Percentiles rank a stretch among this genome's conserved stretches.
Conservation (phyloP, 176 grass and related monocot genomes). For the Tuctoria greenei region DNA sequence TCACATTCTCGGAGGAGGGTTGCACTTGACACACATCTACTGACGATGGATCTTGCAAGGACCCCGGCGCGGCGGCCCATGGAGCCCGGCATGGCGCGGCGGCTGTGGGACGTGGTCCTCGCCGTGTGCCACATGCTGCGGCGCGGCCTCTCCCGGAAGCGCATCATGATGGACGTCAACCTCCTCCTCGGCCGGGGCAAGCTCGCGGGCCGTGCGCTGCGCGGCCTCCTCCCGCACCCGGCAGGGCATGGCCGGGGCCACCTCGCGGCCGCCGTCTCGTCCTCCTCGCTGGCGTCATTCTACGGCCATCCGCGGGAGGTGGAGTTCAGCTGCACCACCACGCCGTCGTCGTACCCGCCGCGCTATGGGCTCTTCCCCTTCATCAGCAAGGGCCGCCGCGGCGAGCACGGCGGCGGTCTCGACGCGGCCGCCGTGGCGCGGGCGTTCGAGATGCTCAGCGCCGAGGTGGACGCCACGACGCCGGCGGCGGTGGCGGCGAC, state of each 20-base stretch:
- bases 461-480: constrained; percentile 46
- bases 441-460: constrained; percentile 76
- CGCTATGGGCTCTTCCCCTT: constrained; percentile 45
- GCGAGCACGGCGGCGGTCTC: constrained; percentile 32
- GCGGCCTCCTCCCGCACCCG: constrained; percentile 46
- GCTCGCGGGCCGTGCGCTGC: constrained; percentile 57
- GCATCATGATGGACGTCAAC: constrained; percentile 73
- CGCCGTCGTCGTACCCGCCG: constrained; percentile 50
- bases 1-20: background rate
- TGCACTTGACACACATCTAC: background rate
- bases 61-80: constrained; percentile 52
- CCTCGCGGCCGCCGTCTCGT: background rate
- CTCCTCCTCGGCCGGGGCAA: constrained; percentile 75
- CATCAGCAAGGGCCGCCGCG: background rate
- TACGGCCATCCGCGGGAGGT: constrained; percentile 60
- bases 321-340: constrained; percentile 96
- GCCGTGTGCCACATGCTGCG: constrained; percentile 81
- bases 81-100: constrained; percentile 63
- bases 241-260: background rate
- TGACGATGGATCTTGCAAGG: constrained; percentile 33
- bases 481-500: constrained; percentile 19
- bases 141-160: constrained; percentile 67
- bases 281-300: constrained; percentile 40
- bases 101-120: constrained; percentile 73
- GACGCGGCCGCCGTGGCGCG: constrained; percentile 64